A percentile compares a stretch with the other conserved stretches of the same genome.
Evolutionary conservation across 2,329 filamentous ascomycete genomes (phyloP).

Genomic region (Trichophyton schoenleinii): DNA sequence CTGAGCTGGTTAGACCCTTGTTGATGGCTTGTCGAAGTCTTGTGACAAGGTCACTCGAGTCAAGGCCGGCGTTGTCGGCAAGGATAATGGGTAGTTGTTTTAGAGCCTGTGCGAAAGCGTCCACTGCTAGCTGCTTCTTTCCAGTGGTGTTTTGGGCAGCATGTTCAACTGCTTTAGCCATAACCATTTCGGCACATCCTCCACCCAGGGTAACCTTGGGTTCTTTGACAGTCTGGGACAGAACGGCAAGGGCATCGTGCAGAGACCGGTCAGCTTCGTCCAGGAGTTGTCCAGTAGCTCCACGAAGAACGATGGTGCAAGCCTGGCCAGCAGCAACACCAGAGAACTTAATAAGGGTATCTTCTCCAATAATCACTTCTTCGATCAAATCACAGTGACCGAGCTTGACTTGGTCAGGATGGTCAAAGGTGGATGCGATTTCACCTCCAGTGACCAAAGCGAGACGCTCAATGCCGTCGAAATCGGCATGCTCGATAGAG

Average conservation of each 20-base stretch:
- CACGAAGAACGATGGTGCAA: conserved; percentile 91
- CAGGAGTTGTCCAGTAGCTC: conserved; percentile 89
- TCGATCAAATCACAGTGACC: conserved; percentile 92
- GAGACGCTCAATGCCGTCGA: conserved; percentile 90
- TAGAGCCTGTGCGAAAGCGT: conserved; percentile 76
- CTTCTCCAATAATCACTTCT: conserved; percentile 96
- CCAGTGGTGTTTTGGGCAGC: conserved; percentile 88
- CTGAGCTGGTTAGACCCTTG: conserved; percentile 83
- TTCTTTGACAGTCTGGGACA: conserved; percentile 92
- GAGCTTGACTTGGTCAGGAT: conserved; percentile 92
- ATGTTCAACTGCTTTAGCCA: conserved; percentile 94
- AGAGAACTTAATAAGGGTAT: conserved; percentile 94
- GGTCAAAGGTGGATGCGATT: conserved; percentile 94
- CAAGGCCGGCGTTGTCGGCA: conserved; percentile 91
- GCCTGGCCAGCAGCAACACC: conserved; percentile 87
- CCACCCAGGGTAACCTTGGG: conserved; percentile 88
- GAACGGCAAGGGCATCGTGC: conserved; percentile 88
- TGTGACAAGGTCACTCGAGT: conserved; percentile 86
- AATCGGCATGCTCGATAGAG: conserved; percentile 97
- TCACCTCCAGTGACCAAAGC: conserved; percentile 93
- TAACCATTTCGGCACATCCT: conserved; percentile 95
- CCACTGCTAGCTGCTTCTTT: conserved; percentile 90
- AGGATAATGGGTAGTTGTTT: conserved; percentile 92
- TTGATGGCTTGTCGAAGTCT: conserved; percentile 89
- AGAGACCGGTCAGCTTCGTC: conserved; percentile 94